Evolutionary conservation across 306 rosid species (phyloP), one percentile per base, ranked within the genome.

Genomic region (Ochetophila trinervis): DNA sequence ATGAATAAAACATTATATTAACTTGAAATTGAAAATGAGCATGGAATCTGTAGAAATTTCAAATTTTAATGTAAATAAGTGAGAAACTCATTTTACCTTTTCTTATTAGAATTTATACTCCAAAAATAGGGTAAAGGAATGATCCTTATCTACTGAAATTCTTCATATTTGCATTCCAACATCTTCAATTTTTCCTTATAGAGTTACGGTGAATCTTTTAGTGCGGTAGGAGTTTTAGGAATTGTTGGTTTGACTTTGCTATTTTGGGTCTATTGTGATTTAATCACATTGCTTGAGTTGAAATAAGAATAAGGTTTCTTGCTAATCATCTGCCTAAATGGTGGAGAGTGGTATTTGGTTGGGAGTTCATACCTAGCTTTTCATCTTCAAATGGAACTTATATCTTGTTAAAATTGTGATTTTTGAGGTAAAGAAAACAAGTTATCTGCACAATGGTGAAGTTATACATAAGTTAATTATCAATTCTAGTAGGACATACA

Each of bases 331-430:
- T 53, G 9, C 65, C 52, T 42, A 8, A 42, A 21, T 15, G n/a
- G 27, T 23, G 17, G 16, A 40, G 55, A 22, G 20, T 21, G 15
- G 19, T 8, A 24, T 8, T 35, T 35, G 60, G 22, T 49, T 49
- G 50, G 44, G 44, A 47, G 14, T 30, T 47, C 11, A 6, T 68
- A 63, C 35, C n/a, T 23, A 27, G 72, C 16, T 44, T 57, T 57
- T 18, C 24, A 15, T 19, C 13, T 48, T 30, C 19, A 6, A 12
- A 14, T 58, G 13, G 12, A 57, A 20, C 51, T 18, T 14, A 34
- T 18, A 30, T 63, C 4, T 30, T 30, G 0, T 11, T 24, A 18
- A 12, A 19, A 14, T 23, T 44, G 35, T 44, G 5, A 23, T 2
- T 47, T 45, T 40, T 60, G 14, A 6, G 15, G 27, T 16, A 49